Conservation (phyloP, 208 protist species). For the Sergeia podlipaevii region DNA sequence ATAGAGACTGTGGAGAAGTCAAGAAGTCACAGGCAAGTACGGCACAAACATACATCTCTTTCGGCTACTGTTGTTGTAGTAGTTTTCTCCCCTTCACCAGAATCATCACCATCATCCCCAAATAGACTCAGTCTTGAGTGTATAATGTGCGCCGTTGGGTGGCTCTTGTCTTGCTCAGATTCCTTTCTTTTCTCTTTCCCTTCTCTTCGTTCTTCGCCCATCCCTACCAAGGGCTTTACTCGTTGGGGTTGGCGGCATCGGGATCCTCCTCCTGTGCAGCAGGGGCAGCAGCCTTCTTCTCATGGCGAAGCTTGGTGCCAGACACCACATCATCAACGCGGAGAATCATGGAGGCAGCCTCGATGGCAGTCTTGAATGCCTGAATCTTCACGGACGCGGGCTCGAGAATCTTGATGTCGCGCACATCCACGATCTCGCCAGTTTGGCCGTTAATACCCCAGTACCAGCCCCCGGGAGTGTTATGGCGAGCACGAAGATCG, state of each 20-base stretch:
- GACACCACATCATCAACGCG: slow-evolving; percentile 99
- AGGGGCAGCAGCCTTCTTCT: slow-evolving; percentile 27
- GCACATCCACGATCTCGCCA: slow-evolving; percentile 95
- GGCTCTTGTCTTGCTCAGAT: no score
- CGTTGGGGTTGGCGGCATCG: slow-evolving; percentile 41
- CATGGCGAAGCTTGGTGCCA: slow-evolving; percentile 87
- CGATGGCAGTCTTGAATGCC: slow-evolving; percentile 98
- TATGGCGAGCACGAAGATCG: slow-evolving; percentile 96
- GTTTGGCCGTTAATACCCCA: slow-evolving; percentile 98
- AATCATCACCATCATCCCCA: no score
- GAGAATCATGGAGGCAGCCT: slow-evolving; percentile 98
- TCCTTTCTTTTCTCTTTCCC: no score
- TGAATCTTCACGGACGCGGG: slow-evolving; percentile 98
- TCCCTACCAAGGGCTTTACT: neutral
- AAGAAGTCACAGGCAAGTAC: no score
- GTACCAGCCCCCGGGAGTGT: slow-evolving; percentile 71
- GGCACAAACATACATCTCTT: no score
- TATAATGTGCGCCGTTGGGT: neutral
- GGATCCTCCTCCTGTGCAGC: slow-evolving; percentile 50
- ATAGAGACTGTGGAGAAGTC: no score
- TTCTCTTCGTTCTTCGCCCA: neutral
- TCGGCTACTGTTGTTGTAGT: no score
- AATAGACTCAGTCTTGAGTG: no score
- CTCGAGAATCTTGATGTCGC: slow-evolving; percentile 97
- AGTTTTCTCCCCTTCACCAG: no score